Base-by-base conservation (phyloP, 2,329 filamentous ascomycete species). In the Claviceps humidiphila region DNA sequence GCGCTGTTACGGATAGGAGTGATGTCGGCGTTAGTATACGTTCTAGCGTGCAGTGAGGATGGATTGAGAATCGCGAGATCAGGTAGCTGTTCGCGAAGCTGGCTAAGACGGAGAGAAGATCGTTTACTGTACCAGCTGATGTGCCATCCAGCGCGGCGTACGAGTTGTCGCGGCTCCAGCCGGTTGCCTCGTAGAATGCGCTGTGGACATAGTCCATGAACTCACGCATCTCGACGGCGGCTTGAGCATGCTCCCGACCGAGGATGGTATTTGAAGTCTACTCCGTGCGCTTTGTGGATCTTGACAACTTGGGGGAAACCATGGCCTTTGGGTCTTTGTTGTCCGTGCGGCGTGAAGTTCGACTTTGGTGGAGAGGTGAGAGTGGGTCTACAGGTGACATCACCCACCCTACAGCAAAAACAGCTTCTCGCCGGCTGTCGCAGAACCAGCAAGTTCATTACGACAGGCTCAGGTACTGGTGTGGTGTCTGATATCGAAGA, bases 131-230 rank as follows among this genome's bases (percentile, higher is more conserved):
- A 87, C 85, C 87, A 73, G 89, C 81, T 47, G 88, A 82, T 4
- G 89, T 94, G 53, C 85, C 82, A 60, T 89, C 95, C 63, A 96
- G 74, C 58, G 84, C 81, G 59, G 87, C 84, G 71, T 96, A 96
- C 55, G 87, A 93, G 69, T 95, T 95, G 74, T 96, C 89, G 63
- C 82, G 77, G 65, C 90, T 87, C 90, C 90, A 96, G 66, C 85
- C 80, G 46, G 89, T 90, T 53, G 86, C 84, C 66, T 86, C 78
- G 68, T 89, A 87, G 72, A 95, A 96, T 63, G 88, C 87, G 71
- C 85, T 80, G 71, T 95, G 89, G 73, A 96, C 85, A 74, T 94
- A 91, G 71, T 95, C 89, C 88, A 96, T 95, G 74, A 95, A 96
- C 71, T 90, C 85, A 73, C 93, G 83, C 90, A 96, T 96, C 51